Conservation (phyloP, 2,329 filamentous ascomycete genomes). For the Penicillium italicum region DNA sequence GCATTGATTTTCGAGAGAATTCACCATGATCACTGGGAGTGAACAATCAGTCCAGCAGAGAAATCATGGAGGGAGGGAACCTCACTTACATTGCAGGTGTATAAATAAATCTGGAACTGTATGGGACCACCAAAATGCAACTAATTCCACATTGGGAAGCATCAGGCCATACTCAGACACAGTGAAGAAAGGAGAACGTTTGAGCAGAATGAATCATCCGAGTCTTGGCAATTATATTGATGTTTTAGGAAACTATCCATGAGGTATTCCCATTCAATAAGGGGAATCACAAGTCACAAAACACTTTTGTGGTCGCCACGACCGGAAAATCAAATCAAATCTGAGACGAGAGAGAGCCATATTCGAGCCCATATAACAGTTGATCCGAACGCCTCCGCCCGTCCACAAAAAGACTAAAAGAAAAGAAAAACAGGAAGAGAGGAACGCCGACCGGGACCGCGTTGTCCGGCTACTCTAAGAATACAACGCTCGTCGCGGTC, state of each 20-base stretch:
- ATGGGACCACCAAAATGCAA: background rate
- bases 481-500: slow-evolving; percentile 20
- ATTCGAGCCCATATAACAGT: slow-evolving; percentile 7
- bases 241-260: slow-evolving; percentile 19
- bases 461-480: slow-evolving; percentile 13
- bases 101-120: background rate
- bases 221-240: slow-evolving; percentile 25
- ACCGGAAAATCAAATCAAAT: slow-evolving; percentile 13
- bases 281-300: slow-evolving; percentile 18
- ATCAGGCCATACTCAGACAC: background rate
- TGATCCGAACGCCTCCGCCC: slow-evolving; percentile 5
- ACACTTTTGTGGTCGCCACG: slow-evolving; percentile 26
- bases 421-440: background rate
- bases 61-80: background rate
- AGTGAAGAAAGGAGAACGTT: background rate
- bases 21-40: background rate
- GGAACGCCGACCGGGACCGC: slow-evolving; percentile 13
- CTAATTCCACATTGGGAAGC: background rate
- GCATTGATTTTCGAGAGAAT: background rate
- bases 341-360: slow-evolving; percentile 16
- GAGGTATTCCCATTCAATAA: slow-evolving; percentile 2
- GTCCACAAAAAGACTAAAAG: background rate
- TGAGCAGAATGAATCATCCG: slow-evolving; percentile 11
- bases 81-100: background rate
- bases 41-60: background rate